phyloP scores from a whole-genome alignment of 2,329 filamentous ascomycete genomes.

The Exserohilum turcica region DNA sequence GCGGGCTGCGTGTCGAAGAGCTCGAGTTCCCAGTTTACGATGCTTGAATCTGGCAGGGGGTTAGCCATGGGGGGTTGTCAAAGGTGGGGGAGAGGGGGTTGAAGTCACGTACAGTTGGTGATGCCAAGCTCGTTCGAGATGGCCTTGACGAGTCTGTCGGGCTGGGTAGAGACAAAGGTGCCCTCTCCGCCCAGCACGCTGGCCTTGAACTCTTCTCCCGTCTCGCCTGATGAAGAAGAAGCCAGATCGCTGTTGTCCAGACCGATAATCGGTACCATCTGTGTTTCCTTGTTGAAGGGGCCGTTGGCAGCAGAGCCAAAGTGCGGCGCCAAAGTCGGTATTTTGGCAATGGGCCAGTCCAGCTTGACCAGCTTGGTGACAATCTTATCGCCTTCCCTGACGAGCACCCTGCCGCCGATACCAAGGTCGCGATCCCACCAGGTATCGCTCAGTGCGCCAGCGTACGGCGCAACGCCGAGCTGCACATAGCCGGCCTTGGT shows the following conservation, averaged over 20 bases:
- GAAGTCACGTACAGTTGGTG: conserved; percentile 56
- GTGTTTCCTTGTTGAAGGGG: conserved; percentile 83
- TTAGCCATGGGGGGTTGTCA: conserved; percentile 11
- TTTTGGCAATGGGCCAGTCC: conserved; percentile 87
- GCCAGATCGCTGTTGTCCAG: conserved; percentile 72
- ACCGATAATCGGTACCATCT: conserved; percentile 92
- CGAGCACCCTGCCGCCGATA: conserved; percentile 85
- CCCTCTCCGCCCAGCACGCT: conserved; percentile 63
- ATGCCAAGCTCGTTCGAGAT: conserved; percentile 81
- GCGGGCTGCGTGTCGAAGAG: conserved; percentile 90
- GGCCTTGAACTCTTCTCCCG: conserved; percentile 48
- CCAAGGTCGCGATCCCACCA: conserved; percentile 98
- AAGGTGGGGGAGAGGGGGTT: neutral
- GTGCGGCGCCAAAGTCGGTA: conserved; percentile 91
- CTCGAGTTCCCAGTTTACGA: conserved; percentile 96
- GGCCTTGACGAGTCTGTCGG: conserved; percentile 79
- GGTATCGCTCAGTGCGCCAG: conserved; percentile 81
- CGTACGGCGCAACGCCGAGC: conserved; percentile 90
- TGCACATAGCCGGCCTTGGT: conserved; percentile 85
- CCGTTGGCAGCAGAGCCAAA: conserved; percentile 75
- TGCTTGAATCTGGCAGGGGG: conserved; percentile 60
- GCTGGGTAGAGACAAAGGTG: conserved; percentile 82
- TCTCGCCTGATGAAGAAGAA: conserved; percentile 29
- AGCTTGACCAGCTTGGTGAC: conserved; percentile 83
- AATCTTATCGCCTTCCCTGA: conserved; percentile 81